Evolutionary conservation across 73 alveolate genomes (phyloP).

Genomic region (Effrenium voratum): DNA sequence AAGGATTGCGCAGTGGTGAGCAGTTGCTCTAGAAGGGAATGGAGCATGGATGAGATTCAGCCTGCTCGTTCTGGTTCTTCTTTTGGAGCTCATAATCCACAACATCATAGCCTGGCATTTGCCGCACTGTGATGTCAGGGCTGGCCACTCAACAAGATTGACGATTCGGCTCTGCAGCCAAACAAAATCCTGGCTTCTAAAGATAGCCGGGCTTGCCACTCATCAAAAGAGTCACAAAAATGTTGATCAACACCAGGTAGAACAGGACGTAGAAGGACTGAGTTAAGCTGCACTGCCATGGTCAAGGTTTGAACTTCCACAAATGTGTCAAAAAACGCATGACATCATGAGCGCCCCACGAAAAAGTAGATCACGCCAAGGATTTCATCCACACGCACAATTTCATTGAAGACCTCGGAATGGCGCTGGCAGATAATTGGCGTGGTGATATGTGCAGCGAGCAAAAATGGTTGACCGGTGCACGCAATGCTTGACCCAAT

Average conservation of each 20-base stretch:
- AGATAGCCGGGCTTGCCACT: not conserved
- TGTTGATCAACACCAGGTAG: slow-evolving; percentile 61
- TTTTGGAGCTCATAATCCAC: slow-evolving; percentile 69
- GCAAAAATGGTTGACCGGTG: not conserved
- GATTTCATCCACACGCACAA: slow-evolving; percentile 24
- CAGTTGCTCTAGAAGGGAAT: too few relatives aligned
- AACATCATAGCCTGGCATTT: slow-evolving; percentile 48
- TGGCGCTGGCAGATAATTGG: not conserved
- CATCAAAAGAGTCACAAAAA: slow-evolving; percentile 61
- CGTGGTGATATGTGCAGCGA: not conserved
- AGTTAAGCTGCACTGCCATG: not conserved
- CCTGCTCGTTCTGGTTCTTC: slow-evolving; percentile 37
- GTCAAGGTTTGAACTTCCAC: not conserved
- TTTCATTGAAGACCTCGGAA: slow-evolving; percentile 31
- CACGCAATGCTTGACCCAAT: not conserved
- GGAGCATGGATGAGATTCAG: not conserved
- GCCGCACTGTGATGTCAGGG: too few relatives aligned
- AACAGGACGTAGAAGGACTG: slow-evolving; percentile 54
- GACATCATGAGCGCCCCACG: not conserved
- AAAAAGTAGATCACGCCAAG: slow-evolving; percentile 64
- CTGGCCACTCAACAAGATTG: not conserved
- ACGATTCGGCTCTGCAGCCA: not conserved
- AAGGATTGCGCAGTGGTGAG: too few relatives aligned
- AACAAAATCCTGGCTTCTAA: not conserved
- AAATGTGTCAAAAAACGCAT: not conserved